These are phyloP conservation scores for Capsicum baccatum DNA, from an alignment of 257 asterid species.

Conservation along the genomic window DNA sequence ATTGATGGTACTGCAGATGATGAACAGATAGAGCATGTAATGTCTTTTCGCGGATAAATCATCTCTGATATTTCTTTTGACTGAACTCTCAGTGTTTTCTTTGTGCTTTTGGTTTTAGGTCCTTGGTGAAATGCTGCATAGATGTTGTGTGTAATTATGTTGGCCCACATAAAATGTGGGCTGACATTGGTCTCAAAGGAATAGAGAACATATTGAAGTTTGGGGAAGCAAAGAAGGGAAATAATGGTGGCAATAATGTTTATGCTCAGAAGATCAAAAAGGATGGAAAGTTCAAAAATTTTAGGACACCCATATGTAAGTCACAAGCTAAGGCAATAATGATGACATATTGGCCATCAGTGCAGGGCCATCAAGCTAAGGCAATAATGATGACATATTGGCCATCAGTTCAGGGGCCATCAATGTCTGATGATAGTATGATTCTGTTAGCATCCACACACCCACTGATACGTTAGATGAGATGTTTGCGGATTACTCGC, in stretches of 20 bases:
- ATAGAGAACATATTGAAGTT: background rate
- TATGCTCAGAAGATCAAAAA: background rate
- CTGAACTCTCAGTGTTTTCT: background rate
- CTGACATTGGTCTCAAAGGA: background rate
- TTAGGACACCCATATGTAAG: too few species aligned
- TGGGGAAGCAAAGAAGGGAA: background rate
- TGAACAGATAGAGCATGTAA: background rate
- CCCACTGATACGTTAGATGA: too few species aligned
- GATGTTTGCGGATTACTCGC: too few species aligned
- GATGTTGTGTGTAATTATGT: too few species aligned
- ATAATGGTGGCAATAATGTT: background rate
- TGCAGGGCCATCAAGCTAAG: background rate
- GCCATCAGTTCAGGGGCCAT: too few species aligned
- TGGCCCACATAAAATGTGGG: background rate
- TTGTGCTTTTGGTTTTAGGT: background rate
- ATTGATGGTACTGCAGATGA: background rate
- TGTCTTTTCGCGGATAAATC: background rate
- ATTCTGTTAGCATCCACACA: too few species aligned
- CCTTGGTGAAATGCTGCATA: background rate
- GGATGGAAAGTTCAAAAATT: background rate
- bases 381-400: background rate
- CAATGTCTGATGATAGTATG: too few species aligned
- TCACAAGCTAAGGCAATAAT: background rate
- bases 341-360: background rate
- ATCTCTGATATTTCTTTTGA: background rate